Evolutionary conservation across 139 green algal genomes (phyloP).

Genomic region (Tetraselmis chui): DNA sequence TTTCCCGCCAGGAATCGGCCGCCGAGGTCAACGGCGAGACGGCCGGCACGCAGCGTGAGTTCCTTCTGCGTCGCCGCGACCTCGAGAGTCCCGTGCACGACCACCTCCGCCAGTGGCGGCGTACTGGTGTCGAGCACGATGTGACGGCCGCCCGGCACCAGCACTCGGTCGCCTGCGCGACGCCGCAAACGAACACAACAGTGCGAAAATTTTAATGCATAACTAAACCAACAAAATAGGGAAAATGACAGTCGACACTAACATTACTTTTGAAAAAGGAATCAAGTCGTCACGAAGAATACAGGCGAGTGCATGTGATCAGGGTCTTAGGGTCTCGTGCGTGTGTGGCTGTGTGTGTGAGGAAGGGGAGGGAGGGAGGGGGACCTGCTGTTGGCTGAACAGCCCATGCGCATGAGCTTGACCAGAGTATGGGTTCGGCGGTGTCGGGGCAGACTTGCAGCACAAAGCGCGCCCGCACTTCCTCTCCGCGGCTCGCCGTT

Average conservation of each 20-base stretch:
- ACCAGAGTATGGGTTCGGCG: background rate
- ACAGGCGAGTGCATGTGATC: no score
- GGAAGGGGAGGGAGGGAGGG: no score
- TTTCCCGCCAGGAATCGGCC: background rate
- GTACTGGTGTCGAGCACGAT: background rate
- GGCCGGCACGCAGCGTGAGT: background rate
- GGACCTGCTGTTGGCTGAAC: background rate
- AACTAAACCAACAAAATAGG: no score
- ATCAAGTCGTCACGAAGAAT: no score
- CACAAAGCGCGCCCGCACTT: background rate
- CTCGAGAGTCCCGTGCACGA: background rate
- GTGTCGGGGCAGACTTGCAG: background rate
- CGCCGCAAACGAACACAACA: no score
- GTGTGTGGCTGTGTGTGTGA: no score
- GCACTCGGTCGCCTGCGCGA: background rate
- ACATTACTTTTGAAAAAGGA: no score
- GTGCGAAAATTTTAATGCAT: no score
- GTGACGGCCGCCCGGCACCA: background rate
- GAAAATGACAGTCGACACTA: no score
- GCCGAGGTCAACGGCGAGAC: background rate
- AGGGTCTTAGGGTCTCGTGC: no score
- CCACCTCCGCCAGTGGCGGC: background rate
- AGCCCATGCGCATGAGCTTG: background rate
- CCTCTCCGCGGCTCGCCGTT: background rate
- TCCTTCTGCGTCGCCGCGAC: background rate